phyloP scores from a whole-genome alignment of 2,329 filamentous ascomycete species.

The Ophiocordyceps camponoti-floridani region DNA sequence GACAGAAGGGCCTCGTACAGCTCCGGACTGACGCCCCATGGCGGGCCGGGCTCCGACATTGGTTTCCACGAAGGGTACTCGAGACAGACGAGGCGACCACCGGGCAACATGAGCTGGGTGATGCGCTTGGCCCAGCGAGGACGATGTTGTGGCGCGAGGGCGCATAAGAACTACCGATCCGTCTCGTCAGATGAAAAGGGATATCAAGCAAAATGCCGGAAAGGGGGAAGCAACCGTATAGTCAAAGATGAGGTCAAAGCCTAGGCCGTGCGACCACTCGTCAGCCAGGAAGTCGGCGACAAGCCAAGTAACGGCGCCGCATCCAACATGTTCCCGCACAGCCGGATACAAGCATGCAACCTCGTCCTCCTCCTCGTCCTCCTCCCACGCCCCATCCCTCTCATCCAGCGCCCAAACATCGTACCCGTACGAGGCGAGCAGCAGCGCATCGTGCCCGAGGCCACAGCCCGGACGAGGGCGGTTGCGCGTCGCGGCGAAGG shows the following conservation, averaged over 20 bases:
- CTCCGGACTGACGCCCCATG: constrained; percentile 49
- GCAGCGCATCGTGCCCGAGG: constrained; percentile 60
- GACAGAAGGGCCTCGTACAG: constrained; percentile 57
- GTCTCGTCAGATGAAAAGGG: not conserved
- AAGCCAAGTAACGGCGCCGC: constrained; percentile 37
- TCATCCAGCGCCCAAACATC: constrained; percentile 61
- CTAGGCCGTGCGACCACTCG: constrained; percentile 29
- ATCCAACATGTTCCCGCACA: constrained; percentile 17
- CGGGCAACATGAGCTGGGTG: constrained; percentile 26
- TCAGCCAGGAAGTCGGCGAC: constrained; percentile 50
- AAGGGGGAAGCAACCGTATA: constrained; percentile 34
- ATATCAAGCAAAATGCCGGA: too few species aligned
- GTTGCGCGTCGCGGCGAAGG: constrained; percentile 15
- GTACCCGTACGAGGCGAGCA: constrained; percentile 59
- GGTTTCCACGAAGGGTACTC: constrained; percentile 65
- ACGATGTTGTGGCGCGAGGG: constrained; percentile 34
- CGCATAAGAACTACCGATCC: constrained; percentile 38
- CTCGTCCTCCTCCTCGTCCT: constrained; percentile 17
- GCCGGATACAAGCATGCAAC: constrained; percentile 21
- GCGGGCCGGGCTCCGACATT: constrained; percentile 47
- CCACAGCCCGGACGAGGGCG: constrained; percentile 68
- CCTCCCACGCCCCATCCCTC: constrained; percentile 29
- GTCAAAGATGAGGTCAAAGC: constrained; percentile 50
- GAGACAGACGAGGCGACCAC: constrained; percentile 41
- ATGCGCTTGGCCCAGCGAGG: constrained; percentile 35